phyloP scores from a whole-genome alignment of 345 rosid species.

The Brassica cretica region DNA sequence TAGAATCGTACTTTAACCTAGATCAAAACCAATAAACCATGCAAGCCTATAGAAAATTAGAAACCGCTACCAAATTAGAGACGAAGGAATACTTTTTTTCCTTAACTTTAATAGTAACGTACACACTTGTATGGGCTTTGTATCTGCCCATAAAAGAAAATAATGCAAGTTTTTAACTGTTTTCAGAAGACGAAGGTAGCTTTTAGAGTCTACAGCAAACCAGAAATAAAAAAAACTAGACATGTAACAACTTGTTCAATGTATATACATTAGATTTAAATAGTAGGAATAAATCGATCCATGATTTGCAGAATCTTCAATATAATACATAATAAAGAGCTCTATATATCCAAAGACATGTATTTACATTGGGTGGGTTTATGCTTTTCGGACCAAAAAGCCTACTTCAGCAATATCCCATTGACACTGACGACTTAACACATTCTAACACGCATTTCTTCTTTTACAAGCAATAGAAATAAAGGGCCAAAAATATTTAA shows the following conservation, averaged over 20 bases:
- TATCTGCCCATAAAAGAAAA: not conserved
- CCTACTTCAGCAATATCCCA: not conserved
- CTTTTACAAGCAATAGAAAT: conserved; percentile 12
- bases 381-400: not conserved
- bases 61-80: not conserved
- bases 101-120: not conserved
- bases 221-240: not conserved
- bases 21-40: not conserved
- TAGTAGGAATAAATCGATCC: not conserved
- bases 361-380: not conserved
- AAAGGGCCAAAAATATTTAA: conserved; percentile 18
- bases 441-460: conserved; percentile 24
- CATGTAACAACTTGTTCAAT: not conserved
- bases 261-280: not conserved
- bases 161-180: not conserved
- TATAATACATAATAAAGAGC: not conserved
- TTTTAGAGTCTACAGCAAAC: not conserved
- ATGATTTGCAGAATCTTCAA: not conserved
- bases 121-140: not conserved
- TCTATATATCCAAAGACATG: not conserved
- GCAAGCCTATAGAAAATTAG: not conserved
- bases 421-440: conserved; percentile 13
- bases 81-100: not conserved
- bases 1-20: not conserved
- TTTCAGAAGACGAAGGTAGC: not conserved